A percentile compares a stretch with the other conserved stretches of the same genome.
These are phyloP conservation scores for Oenanthe sinensis DNA, from an alignment of 129 eudicot species.

Conservation along the genomic window DNA sequence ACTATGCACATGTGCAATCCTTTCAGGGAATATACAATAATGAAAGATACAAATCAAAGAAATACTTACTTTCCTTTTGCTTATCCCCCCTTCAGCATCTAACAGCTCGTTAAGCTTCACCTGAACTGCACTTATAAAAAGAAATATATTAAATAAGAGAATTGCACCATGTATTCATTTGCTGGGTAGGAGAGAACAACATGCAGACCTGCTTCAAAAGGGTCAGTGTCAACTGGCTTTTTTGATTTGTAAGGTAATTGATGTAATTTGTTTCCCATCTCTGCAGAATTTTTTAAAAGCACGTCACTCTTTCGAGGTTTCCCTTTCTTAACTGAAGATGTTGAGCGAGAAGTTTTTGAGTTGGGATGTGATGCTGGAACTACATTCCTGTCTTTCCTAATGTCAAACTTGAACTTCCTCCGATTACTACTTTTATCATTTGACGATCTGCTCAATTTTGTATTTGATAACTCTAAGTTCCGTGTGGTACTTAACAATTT, in stretches of 20 bases:
- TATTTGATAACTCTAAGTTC: conserved; percentile 9
- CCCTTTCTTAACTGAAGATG: conserved; percentile 45
- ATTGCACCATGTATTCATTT: background rate
- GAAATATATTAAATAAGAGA: background rate
- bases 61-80: conserved; percentile 76
- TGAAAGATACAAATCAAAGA: background rate
- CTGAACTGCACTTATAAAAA: conserved; percentile 60
- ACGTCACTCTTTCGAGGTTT: conserved; percentile 31
- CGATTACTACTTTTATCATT: conserved; percentile 17
- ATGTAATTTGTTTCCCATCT: conserved; percentile 29
- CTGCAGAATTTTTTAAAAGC: conserved; percentile 24
- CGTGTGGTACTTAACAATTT: conserved; percentile 11
- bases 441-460: conserved; percentile 7
- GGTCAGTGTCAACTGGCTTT: conserved; percentile 34
- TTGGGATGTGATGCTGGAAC: conserved; percentile 28
- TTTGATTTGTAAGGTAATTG: conserved; percentile 35
- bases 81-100: conserved; percentile 73
- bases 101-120: conserved; percentile 80
- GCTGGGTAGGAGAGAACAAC: background rate
- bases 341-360: conserved; percentile 27
- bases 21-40: background rate
- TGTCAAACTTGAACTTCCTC: conserved; percentile 34
- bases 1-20: background rate
- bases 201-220: conserved; percentile 72
- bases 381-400: conserved; percentile 19